A percentile compares a stretch with the other conserved stretches of the same genome.
phyloP scores from a whole-genome alignment of 225 moss, liverwort and hornwort genomes.

The Ulota crispa region DNA sequence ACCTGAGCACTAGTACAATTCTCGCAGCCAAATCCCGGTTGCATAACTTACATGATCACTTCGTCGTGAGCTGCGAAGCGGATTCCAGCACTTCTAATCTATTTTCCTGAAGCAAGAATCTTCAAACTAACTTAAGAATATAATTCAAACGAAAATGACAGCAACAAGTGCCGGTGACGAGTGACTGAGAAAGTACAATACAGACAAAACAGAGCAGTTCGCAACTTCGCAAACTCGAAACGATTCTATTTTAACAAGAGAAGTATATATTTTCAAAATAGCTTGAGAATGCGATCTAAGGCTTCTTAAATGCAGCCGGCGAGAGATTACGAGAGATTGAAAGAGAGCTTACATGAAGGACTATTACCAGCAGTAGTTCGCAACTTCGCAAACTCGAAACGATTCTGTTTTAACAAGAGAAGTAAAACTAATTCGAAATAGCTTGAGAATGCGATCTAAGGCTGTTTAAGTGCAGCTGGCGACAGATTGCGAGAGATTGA shows the following conservation, averaged over 20 bases:
- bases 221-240: too few relatives aligned
- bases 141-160: background rate
- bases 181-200: background rate
- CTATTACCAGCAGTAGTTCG: too few relatives aligned
- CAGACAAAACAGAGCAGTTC: background rate
- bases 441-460: background rate
- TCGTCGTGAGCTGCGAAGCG: background rate
- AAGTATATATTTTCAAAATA: background rate
- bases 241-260: background rate
- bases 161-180: background rate
- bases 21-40: background rate
- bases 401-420: background rate
- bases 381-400: too few relatives aligned
- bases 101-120: background rate
- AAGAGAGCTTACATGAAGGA: too few relatives aligned
- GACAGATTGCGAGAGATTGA: background rate
- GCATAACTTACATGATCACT: background rate
- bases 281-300: background rate
- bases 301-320: background rate
- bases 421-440: background rate
- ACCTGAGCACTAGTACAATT: background rate
- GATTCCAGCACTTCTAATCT: background rate
- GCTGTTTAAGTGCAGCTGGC: too few relatives aligned
- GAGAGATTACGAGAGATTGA: background rate
- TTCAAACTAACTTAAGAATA: background rate